Evolutionary conservation across 2,329 filamentous ascomycete species (phyloP).

Genomic region (Podosphaera aphanis): DNA sequence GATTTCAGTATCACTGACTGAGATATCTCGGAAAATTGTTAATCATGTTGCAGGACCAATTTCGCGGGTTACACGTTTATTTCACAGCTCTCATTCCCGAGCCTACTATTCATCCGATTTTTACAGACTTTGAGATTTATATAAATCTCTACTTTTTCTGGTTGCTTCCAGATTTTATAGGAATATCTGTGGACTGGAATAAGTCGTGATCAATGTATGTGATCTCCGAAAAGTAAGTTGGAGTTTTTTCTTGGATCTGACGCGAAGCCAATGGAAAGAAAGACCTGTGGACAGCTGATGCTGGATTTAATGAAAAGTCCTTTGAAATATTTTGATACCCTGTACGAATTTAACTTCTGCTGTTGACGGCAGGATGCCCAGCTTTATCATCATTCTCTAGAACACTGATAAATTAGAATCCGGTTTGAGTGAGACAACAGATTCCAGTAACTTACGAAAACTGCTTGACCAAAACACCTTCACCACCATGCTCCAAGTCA

Average conservation of each 20-base stretch:
- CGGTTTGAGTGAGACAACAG: not conserved
- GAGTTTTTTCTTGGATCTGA: not conserved
- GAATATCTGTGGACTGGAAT: not conserved
- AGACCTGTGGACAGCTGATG: not conserved
- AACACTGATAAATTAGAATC: constrained; percentile 9
- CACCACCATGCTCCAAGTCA: constrained; percentile 80
- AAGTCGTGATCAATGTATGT: not conserved
- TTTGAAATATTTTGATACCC: not conserved
- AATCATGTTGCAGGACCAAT: no score
- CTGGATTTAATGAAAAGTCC: not conserved
- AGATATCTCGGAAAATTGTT: no score
- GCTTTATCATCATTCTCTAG: constrained; percentile 16
- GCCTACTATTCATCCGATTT: not conserved
- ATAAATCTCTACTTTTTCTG: not conserved
- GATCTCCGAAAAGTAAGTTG: not conserved
- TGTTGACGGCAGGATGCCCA: constrained; percentile 14
- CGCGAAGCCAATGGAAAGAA: not conserved
- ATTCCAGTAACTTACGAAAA: constrained; percentile 50
- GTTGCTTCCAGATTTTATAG: not conserved
- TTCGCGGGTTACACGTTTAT: no score
- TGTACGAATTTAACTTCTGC: constrained; percentile 6
- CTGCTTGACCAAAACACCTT: constrained; percentile 75
- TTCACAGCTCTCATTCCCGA: no score
- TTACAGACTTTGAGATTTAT: not conserved
- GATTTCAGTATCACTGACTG: no score